Evolutionary conservation across 139 green algal genomes (phyloP), one percentile per base, ranked within the genome.

Genomic region (Chlorokybus atmophyticus): DNA sequence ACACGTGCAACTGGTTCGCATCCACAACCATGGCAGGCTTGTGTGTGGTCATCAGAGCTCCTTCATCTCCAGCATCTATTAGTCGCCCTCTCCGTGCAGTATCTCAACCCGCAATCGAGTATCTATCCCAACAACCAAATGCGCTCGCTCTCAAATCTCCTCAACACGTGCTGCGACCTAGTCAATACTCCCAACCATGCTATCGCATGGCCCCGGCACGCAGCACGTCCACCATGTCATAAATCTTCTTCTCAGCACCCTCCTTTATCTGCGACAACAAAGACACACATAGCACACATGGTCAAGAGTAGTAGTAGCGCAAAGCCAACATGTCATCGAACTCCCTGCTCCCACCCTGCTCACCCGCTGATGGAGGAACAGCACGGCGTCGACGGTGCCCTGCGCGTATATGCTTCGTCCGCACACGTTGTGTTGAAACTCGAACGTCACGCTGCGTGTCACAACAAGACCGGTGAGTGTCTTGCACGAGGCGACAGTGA

Each of bases 151-250:
- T n/a, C n/a, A n/a, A n/a, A n/a, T n/a, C n/a, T n/a, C n/a, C n/a
- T n/a, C n/a, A n/a, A n/a, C n/a, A n/a, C n/a, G n/a, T n/a, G n/a
- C n/a, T n/a, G n/a, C n/a, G n/a, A n/a, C n/a, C n/a, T n/a, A n/a
- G n/a, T n/a, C n/a, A n/a, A n/a, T n/a, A n/a, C n/a, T n/a, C n/a
- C n/a, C n/a, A n/a, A n/a, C n/a, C n/a, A n/a, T n/a, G n/a, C n/a
- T 56, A 63, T 10, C 88, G 71, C 92, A 99, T 99, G 10, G 69
- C 76, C 6, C 92, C 92, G 3, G 75, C 85, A 4, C 59, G 62
- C 31, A 99, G 75, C 35, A 99, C 88, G 55, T 99, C 92, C 24
- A 97, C 74, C 92, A 99, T 99, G 82, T 93, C 87, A 76, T 84
- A 99, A 21, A 99, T 59, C 56, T 77, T 88, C 74, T 94, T 74